A percentile compares a stretch with the other conserved stretches of the same genome.
These are phyloP conservation scores for Mrakia hoshinonis DNA, from an alignment of 768 basidiomycete species.

Conservation along the genomic window DNA sequence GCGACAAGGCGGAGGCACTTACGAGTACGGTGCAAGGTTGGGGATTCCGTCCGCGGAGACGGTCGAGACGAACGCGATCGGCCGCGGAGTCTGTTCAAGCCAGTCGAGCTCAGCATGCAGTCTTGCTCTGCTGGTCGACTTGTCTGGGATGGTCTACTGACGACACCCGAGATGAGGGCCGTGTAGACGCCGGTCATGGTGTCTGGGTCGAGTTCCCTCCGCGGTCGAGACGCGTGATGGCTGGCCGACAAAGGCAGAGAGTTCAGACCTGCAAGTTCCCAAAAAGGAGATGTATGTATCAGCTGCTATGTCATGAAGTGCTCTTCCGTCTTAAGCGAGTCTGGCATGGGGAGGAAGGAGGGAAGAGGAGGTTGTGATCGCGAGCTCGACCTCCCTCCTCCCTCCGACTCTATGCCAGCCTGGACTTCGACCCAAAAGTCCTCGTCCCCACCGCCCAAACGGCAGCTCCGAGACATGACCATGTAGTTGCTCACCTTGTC, in stretches of 20 bases:
- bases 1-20: conserved; percentile 39
- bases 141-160: background rate
- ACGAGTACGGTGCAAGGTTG: conserved; percentile 65
- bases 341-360: background rate
- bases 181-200: conserved; percentile 42
- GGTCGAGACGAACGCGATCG: conserved; percentile 60
- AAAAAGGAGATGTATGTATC: background rate
- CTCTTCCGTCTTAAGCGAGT: too few relatives aligned
- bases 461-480: conserved; percentile 4
- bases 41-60: conserved; percentile 47
- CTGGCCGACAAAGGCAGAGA: background rate
- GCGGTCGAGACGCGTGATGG: conserved; percentile 9
- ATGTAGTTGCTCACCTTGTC: conserved; percentile 15
- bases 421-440: too few relatives aligned
- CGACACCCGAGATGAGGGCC: conserved; percentile 52
- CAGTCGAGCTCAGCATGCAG: background rate
- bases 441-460: too few relatives aligned
- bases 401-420: too few relatives aligned
- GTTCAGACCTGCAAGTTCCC: conserved; percentile 33
- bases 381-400: conserved; percentile 11
- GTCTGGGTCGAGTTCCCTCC: conserved; percentile 10
- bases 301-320: background rate
- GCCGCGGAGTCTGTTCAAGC: conserved; percentile 47
- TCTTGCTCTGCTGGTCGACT: too few relatives aligned
- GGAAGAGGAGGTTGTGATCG: conserved; percentile 1